Conservation (phyloP, 495 filamentous ascomycete species). For the Letharia columbiana region DNA sequence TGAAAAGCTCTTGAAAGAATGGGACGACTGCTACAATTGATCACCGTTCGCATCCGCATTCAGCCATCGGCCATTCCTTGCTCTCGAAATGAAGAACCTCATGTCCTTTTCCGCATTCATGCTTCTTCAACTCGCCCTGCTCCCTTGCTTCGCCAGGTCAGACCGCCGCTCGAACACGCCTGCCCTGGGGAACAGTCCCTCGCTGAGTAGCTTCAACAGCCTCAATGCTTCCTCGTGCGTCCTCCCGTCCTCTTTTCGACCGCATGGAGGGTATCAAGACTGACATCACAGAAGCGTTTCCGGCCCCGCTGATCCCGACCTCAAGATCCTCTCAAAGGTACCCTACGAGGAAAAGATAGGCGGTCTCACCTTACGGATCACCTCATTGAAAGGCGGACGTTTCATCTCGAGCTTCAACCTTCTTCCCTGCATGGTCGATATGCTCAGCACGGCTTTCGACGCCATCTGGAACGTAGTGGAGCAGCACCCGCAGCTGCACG, state of each 20-base stretch:
- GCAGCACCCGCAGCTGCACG: background rate
- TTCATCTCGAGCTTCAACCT: background rate
- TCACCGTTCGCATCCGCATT: background rate
- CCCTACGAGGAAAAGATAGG: background rate
- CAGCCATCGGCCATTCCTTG: background rate
- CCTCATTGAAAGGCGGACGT: background rate
- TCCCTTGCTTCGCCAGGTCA: background rate
- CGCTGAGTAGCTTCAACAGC: background rate
- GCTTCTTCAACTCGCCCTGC: background rate
- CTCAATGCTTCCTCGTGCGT: background rate
- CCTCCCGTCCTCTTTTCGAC: background rate
- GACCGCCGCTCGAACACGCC: background rate
- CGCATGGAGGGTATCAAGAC: background rate
- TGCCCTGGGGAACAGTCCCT: background rate
- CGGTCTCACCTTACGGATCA: background rate
- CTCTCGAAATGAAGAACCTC: background rate
- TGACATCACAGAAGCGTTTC: background rate
- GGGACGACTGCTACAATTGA: background rate
- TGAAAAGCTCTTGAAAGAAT: background rate
- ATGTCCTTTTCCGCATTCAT: background rate
- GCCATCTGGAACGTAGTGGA: background rate
- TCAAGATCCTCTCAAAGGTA: background rate
- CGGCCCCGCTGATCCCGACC: background rate
- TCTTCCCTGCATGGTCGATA: constrained; percentile 4
- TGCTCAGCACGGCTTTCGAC: constrained; percentile 1